Evolutionary conservation across 2,329 filamentous ascomycete genomes (phyloP), one percentile per base, ranked within the genome.

Genomic region (Grosmannia huntii): DNA sequence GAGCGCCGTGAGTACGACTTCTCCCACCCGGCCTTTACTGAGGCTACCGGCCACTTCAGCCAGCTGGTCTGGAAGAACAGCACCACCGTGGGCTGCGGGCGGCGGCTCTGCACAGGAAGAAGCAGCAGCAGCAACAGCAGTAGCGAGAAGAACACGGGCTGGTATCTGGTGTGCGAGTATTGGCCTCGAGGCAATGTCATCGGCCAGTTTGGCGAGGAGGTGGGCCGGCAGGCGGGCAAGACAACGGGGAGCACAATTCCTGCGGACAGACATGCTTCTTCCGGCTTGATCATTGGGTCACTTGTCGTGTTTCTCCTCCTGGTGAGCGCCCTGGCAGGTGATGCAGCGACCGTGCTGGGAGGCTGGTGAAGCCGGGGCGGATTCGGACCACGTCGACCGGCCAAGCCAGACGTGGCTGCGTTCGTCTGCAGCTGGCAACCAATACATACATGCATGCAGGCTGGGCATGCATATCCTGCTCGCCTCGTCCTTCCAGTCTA

Each of bases 101-200:
- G 69, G 59, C 71, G 62, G 62, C 60, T 75, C 50, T 81, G 76
- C 55, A 67, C 71, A 41, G 63, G 68, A 33, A 28, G 23, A 27
- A 36, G 46, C 23, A 41, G 28, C 16, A n/a, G n/a, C n/a, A n/a
- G n/a, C n/a, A n/a, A n/a, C n/a, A 36, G 46, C 23, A 41, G 25
- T 14, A 51, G 36, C 7, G 38, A 41, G 19, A 52, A 54, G 38
- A 61, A 50, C 53, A 70, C 69, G 41, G 83, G 82, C 0, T 87
- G 82, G 81, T 86, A 80, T 68, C 72, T 88, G 0, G 83, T 83
- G 27, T 89, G 85, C 64, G 84, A 88, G 70, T 89, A 88, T 69
- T 84, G 75, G 73, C 85, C 86, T 1, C 68, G 75, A 1, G 86
- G 86, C 0, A 89, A 89, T 65, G 72, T 88, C 0, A 66, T 76